phyloP scores from a whole-genome alignment of 225 moss, liverwort and hornwort genomes.

The Ulota crispa region DNA sequence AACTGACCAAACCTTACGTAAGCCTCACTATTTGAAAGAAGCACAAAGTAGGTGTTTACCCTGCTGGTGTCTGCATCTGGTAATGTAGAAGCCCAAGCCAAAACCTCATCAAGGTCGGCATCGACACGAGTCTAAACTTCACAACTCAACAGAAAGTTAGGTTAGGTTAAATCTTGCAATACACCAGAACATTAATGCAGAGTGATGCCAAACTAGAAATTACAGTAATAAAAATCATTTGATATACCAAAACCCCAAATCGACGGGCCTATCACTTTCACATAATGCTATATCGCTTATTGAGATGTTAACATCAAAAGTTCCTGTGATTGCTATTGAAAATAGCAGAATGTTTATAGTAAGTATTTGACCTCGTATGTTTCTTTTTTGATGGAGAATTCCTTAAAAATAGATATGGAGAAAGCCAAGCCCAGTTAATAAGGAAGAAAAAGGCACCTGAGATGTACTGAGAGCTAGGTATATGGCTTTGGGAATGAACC shows the following conservation, averaged over 20 bases:
- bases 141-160: conserved; percentile 23
- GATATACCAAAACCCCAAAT: neutral
- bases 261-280: neutral
- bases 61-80: conserved; percentile 46
- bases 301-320: neutral
- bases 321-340: neutral
- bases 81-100: conserved; percentile 48
- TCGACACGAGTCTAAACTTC: conserved; percentile 49
- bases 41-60: conserved; percentile 26
- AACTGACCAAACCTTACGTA: neutral
- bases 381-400: neutral
- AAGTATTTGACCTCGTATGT: neutral
- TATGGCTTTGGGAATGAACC: conserved; percentile 55
- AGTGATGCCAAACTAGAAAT: neutral
- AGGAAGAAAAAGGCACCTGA: conserved; percentile 30
- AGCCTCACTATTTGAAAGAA: neutral
- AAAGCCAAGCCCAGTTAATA: neutral
- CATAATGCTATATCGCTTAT: neutral
- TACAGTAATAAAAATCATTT: neutral
- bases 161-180: neutral
- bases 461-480: conserved; percentile 45
- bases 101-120: conserved; percentile 53
- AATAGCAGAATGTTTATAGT: neutral
- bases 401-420: neutral
- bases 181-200: neutral